Conservation (phyloP, 805 yeast species). For the Priceomyces medius region DNA sequence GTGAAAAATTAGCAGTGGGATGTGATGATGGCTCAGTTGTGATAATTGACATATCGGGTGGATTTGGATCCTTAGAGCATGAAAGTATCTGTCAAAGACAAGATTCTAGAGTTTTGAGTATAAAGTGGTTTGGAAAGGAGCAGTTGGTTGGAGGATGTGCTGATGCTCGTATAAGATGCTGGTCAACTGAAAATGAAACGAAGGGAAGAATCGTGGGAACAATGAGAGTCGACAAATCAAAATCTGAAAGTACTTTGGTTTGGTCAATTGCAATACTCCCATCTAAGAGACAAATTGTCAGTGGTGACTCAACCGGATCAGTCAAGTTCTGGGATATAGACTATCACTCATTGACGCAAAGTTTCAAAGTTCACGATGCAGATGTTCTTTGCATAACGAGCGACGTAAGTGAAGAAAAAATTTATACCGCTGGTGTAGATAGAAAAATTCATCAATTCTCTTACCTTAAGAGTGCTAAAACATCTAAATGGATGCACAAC, state of each 20-base stretch:
- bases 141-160: constrained; percentile 90
- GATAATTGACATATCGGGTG: constrained; percentile 79
- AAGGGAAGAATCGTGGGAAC: constrained; percentile 75
- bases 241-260: constrained; percentile 81
- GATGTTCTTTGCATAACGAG: constrained; percentile 76
- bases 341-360: constrained; percentile 73
- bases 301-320: constrained; percentile 95
- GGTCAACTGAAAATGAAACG: constrained; percentile 52
- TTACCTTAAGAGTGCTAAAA: constrained; percentile 34
- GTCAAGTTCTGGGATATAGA: constrained; percentile 90
- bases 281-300: constrained; percentile 69
- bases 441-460: constrained; percentile 79
- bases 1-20: constrained; percentile 75
- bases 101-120: constrained; percentile 72
- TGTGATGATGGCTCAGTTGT: constrained; percentile 95
- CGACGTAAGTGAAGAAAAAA: constrained; percentile 57
- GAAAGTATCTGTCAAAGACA: constrained; percentile 76
- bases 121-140: constrained; percentile 71
- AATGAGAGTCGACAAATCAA: constrained; percentile 88
- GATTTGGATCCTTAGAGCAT: constrained; percentile 79
- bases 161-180: constrained; percentile 85
- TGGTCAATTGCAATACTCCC: constrained; percentile 80
- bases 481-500: constrained; percentile 69
- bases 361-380: constrained; percentile 83
- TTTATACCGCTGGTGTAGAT: constrained; percentile 92